A percentile compares a stretch with the other conserved stretches of the same genome.
phyloP scores from a whole-genome alignment of 1,284 basidiomycete species.

The Fomitopsis schrenkii region DNA sequence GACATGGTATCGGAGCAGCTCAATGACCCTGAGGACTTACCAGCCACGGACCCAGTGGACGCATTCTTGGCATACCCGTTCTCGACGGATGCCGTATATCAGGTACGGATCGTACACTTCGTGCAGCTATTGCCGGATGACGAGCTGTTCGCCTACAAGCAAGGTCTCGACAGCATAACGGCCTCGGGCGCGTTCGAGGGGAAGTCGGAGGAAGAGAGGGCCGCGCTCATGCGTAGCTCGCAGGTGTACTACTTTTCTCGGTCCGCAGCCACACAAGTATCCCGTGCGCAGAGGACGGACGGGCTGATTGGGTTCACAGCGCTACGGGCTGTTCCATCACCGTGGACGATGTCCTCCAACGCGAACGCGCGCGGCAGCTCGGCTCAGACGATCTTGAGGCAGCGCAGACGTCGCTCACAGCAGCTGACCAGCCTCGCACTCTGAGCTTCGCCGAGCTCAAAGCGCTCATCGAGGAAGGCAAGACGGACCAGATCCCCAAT shows the following conservation, averaged over 20 bases:
- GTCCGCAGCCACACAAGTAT: slow-evolving; percentile 31
- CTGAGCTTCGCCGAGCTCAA: slow-evolving; percentile 67
- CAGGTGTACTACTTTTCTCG: slow-evolving; percentile 72
- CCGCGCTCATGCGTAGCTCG: slow-evolving; percentile 47
- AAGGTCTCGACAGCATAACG: slow-evolving; percentile 58
- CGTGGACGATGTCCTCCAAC: slow-evolving; percentile 18
- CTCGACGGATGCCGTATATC: slow-evolving; percentile 2
- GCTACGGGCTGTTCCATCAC: slow-evolving; percentile 18
- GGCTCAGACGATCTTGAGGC: no score
- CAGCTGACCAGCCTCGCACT: slow-evolving; percentile 28
- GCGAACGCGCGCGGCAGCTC: neutral
- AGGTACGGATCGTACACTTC: neutral
- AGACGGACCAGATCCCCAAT: slow-evolving; percentile 69
- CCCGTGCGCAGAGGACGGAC: neutral
- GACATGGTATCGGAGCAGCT: neutral
- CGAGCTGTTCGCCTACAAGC: slow-evolving; percentile 35
- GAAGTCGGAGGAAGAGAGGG: slow-evolving; percentile 37
- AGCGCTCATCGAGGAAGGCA: slow-evolving; percentile 64
- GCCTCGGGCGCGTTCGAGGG: slow-evolving; percentile 35
- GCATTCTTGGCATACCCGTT: slow-evolving; percentile 4
- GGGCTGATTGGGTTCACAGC: slow-evolving; percentile 10
- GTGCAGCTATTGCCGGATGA: neutral
- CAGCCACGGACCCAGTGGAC: neutral
- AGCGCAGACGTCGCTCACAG: neutral
- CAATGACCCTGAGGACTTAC: no score